These are phyloP conservation scores for Discostella pseudostelligera DNA, from an alignment of 108 stramenopile genomes.

Conservation along the genomic window DNA sequence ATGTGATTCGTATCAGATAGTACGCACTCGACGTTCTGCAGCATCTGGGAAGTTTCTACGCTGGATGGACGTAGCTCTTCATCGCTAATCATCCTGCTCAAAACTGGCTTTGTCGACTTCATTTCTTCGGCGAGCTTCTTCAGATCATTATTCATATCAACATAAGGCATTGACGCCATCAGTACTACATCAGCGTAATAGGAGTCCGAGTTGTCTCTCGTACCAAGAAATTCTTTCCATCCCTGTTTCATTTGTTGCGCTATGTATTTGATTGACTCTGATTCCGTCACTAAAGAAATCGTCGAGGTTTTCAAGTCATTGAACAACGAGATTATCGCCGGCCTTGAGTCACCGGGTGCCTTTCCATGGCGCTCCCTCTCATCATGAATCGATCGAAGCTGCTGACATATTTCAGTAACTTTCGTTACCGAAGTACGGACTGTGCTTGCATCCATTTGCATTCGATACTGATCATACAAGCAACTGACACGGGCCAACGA, in stretches of 20 bases:
- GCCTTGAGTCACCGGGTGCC: not conserved
- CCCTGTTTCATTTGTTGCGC: conserved; percentile 8
- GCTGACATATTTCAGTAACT: conserved; percentile 6
- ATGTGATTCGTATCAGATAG: conserved; percentile 6
- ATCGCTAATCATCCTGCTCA: not conserved
- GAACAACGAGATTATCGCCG: not conserved
- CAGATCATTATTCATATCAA: conserved; percentile 2
- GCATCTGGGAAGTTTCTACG: not conserved
- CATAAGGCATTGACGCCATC: not conserved
- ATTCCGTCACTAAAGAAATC: conserved; percentile 12
- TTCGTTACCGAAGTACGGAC: conserved; percentile 11
- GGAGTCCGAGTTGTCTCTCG: conserved; percentile 15
- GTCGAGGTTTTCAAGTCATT: conserved; percentile 15
- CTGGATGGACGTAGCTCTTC: not conserved
- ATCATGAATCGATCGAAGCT: not conserved
- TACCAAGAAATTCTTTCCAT: conserved; percentile 17
- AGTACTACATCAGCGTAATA: conserved; percentile 12
- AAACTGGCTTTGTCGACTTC: conserved; percentile 1
- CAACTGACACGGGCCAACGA: conserved; percentile 9
- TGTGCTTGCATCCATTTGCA: conserved; percentile 14
- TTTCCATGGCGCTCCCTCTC: not conserved
- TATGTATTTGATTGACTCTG: conserved; percentile 14
- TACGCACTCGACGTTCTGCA: conserved; percentile 14
- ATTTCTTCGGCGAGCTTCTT: conserved; percentile 13
- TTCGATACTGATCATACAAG: conserved; percentile 23